Evolutionary conservation across 2,329 filamentous ascomycete species (phyloP).

Genomic region (Fusarium hostae): DNA sequence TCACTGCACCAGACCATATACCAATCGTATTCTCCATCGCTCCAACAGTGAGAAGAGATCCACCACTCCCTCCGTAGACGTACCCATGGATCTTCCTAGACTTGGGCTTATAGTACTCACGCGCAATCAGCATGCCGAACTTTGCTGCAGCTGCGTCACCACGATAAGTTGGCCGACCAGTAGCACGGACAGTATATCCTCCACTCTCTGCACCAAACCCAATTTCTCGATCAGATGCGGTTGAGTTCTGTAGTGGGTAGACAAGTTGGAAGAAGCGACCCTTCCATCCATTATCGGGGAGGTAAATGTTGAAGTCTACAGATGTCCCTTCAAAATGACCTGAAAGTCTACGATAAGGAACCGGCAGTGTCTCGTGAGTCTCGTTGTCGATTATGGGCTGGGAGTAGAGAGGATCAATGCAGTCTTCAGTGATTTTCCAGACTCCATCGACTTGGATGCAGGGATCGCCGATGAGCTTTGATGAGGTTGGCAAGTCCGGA

Average conservation of each 20-base stretch:
- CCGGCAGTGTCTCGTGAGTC: rapidly evolving
- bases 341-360: rapidly evolving
- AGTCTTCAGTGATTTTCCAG: not conserved
- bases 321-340: rapidly evolving
- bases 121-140: not conserved
- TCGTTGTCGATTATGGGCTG: rapidly evolving
- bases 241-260: not conserved
- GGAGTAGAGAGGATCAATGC: not conserved
- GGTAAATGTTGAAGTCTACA: not conserved
- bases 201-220: rapidly evolving
- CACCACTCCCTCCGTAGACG: not conserved
- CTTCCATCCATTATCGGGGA: rapidly evolving
- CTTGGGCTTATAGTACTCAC: not conserved
- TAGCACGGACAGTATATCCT: not conserved
- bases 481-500: not conserved
- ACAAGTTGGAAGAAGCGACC: not conserved
- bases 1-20: not conserved
- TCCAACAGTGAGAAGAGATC: not conserved
- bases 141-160: not conserved
- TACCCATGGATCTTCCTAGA: not conserved
- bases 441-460: not conserved
- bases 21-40: rapidly evolving
- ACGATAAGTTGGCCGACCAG: not conserved
- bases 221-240: not conserved
- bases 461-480: not conserved